Evolutionary conservation across 2,329 filamentous ascomycete genomes (phyloP), one percentile per base, ranked within the genome.

Genomic region (Fusarium albidum): DNA sequence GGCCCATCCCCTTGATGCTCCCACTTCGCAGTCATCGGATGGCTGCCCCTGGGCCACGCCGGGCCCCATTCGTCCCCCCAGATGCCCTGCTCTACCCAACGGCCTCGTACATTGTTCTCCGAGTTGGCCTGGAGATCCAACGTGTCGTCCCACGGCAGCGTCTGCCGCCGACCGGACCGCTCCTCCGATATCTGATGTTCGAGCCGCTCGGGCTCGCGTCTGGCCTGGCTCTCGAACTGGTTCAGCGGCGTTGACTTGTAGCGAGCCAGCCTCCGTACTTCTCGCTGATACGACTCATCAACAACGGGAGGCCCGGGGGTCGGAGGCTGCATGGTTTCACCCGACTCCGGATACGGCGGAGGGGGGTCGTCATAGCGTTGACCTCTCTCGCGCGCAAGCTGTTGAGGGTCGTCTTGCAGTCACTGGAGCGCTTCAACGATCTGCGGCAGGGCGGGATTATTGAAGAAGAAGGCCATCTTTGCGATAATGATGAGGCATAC

Each of bases 11-110:
- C n/a, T 21, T 7, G 21, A 21, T 21, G 21, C 7, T 7, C 7
- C 21, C 21, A 5, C 7, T 21, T 7, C 13, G 29, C n/a, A n/a
- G n/a, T 6, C 29, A 11, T 31, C n/a, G 29, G 32, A 7, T 31
- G 13, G 33, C 41, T 17, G 3, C 15, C 18, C 21, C 25, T 18
- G 9, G 28, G 37, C 50, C 28, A 35, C 9, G 32, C 25, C 34
- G 49, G 43, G 21, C 50, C 51, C 55, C 55, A 58, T 15, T 42
- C 41, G 8, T 51, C 29, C 21, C 29, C 41, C 55, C 52, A 55
- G 14, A 55, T 55, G 12, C 55, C 43, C 46, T 58, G 55, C 3
- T 52, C 52, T 38, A 40, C 33, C 55, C 52, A 58, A 25, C 52
- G 40, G 32, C 26, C 32, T 37, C 52, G 43, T 26, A 58, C 44